phyloP scores from a whole-genome alignment of 495 filamentous ascomycete species.

The Clavariopsis aquatica region DNA sequence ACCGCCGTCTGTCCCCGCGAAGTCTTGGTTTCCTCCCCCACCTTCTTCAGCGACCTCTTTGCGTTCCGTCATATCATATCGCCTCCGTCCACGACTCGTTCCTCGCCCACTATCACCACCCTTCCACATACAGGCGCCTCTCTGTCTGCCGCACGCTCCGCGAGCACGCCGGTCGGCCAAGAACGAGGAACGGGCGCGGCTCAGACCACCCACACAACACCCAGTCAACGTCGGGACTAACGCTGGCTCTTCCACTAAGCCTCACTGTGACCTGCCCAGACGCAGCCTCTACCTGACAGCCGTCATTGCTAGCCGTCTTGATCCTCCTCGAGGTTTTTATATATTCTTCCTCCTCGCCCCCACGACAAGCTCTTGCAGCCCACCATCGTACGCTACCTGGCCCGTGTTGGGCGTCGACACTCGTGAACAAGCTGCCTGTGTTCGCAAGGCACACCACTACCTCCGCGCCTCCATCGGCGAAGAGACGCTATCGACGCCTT shows the following conservation, averaged over 20 bases:
- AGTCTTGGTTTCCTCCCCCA: not conserved
- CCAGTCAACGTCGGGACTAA: not conserved
- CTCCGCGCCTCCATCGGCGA: constrained; percentile 16
- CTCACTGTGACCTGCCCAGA: not conserved
- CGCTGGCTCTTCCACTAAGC: not conserved
- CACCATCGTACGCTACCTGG: not conserved
- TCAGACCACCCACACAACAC: constrained; percentile 3
- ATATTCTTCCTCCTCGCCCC: constrained; percentile 22
- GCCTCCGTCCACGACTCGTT: not conserved
- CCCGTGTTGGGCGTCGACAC: constrained; percentile 19
- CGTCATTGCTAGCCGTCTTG: constrained; percentile 13
- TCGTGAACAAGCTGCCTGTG: constrained; percentile 13
- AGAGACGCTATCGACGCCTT: constrained; percentile 25
- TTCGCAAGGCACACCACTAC: constrained; percentile 16
- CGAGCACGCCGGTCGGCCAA: not conserved
- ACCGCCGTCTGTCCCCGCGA: constrained; percentile 4
- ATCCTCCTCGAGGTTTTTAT: not conserved
- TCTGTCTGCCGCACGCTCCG: not conserved
- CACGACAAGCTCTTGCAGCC: not conserved
- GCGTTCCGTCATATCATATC: constrained; percentile 14
- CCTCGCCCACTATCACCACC: not conserved
- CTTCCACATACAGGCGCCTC: not conserved
- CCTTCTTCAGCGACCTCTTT: constrained; percentile 4
- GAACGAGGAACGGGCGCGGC: constrained; percentile 1
- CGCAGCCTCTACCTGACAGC: constrained; percentile 7